phyloP scores from a whole-genome alignment of 164 flowering plant genomes.

The Dillenia suffruticosa region DNA sequence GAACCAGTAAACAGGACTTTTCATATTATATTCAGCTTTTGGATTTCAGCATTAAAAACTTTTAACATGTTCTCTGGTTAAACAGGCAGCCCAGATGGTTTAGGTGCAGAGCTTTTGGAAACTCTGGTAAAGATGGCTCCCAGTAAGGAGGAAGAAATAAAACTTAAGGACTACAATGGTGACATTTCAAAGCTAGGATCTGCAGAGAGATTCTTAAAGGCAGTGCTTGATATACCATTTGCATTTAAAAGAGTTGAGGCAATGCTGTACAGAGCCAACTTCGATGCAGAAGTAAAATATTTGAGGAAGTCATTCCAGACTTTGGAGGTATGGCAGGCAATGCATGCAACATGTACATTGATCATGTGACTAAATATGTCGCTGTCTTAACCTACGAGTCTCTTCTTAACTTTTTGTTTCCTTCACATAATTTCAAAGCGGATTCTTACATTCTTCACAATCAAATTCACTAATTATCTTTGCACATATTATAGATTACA shows the following conservation, averaged over 20 bases:
- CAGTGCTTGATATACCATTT: constrained; percentile 83
- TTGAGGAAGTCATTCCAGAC: constrained; percentile 77
- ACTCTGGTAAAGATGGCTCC: constrained; percentile 98
- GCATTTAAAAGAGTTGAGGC: constrained; percentile 96
- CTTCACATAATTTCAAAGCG: too few species aligned
- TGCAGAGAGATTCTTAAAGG: constrained; percentile 88
- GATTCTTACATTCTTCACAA: too few species aligned
- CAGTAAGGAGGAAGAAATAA: constrained; percentile 95
- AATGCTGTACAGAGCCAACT: constrained; percentile 90
- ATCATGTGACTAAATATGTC: too few species aligned
- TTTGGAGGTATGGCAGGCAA: constrained; percentile 63
- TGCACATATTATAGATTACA: too few species aligned
- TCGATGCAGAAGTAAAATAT: constrained; percentile 81
- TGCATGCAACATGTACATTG: too few species aligned
- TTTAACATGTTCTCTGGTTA: constrained; percentile 5
- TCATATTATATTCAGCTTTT: too few species aligned
- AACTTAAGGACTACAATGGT: constrained; percentile 73
- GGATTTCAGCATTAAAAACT: not conserved
- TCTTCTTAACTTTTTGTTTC: too few species aligned
- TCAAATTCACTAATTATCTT: too few species aligned
- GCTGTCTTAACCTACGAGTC: too few species aligned
- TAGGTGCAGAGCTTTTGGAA: constrained; percentile 89
- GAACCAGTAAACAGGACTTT: too few species aligned
- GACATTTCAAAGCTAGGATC: constrained; percentile 83
- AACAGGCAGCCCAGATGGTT: constrained; percentile 78